A percentile compares a stretch with the other conserved stretches of the same genome.
phyloP scores from a whole-genome alignment of 495 filamentous ascomycete genomes.

The Annulohypoxylon maeteangense region DNA sequence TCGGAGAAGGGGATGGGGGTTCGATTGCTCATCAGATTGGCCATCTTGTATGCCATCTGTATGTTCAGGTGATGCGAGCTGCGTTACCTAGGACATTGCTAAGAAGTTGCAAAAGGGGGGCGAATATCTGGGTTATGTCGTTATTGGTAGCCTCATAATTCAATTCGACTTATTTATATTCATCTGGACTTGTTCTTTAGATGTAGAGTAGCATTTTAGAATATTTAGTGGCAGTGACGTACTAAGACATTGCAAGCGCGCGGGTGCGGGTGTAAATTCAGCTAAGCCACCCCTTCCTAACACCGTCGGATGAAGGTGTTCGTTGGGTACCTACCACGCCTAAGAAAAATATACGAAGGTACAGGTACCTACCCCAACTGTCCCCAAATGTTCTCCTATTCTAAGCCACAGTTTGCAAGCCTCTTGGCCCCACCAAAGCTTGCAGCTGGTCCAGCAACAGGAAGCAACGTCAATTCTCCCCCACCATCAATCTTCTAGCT shows the following conservation, averaged over 20 bases:
- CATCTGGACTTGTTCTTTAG: conserved; percentile 14
- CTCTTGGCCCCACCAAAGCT: conserved; percentile 27
- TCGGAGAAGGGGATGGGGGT: conserved; percentile 2
- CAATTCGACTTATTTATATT: conserved; percentile 5
- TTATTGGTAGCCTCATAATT: conserved; percentile 43
- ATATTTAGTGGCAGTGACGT: conserved; percentile 20
- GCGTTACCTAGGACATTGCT: conserved; percentile 10
- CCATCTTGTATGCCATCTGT: conserved; percentile 6
- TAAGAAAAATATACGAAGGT: background rate
- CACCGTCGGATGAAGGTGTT: background rate
- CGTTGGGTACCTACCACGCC: background rate
- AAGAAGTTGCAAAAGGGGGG: conserved; percentile 6
- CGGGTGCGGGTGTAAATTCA: conserved; percentile 32
- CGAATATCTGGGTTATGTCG: background rate
- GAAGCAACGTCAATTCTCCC: conserved; percentile 40
- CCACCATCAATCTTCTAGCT: conserved; percentile 15
- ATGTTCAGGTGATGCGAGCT: conserved; percentile 29
- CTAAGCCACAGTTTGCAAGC: conserved; percentile 38
- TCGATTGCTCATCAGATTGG: conserved; percentile 19
- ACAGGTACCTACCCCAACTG: conserved; percentile 6
- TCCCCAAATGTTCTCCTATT: conserved; percentile 12
- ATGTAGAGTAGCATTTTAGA: conserved; percentile 12
- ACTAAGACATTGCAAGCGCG: conserved; percentile 8
- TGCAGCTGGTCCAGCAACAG: conserved; percentile 35
- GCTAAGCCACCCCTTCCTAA: conserved; percentile 32